Conservation (phyloP, 805 yeast genomes). For the Metschnikowia chrysomelidarum region DNA sequence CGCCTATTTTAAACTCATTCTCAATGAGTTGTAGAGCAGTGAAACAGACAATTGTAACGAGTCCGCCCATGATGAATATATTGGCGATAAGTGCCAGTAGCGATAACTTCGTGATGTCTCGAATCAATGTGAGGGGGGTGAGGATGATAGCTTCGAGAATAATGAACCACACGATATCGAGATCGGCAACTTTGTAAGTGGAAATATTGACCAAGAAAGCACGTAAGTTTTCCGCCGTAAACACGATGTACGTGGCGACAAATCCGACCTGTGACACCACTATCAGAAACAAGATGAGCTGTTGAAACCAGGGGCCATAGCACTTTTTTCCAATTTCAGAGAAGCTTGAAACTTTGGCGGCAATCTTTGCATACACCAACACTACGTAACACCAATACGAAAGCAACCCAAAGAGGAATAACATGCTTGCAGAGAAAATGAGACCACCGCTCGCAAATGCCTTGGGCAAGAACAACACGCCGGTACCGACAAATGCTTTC, state of each 20-base stretch:
- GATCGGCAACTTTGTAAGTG: constrained; percentile 37
- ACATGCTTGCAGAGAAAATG: constrained; percentile 49
- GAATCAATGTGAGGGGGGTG: constrained; percentile 65
- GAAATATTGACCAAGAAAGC: constrained; percentile 60
- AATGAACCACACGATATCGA: constrained; percentile 45
- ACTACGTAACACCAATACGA: constrained; percentile 80
- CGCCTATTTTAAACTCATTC: constrained; percentile 42
- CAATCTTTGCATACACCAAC: constrained; percentile 55
- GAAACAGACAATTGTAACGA: constrained; percentile 60
- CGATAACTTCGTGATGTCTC: constrained; percentile 76
- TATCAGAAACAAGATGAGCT: constrained; percentile 59
- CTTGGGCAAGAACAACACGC: constrained; percentile 66
- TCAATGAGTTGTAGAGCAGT: constrained; percentile 44
- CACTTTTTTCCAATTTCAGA: constrained; percentile 69
- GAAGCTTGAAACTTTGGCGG: constrained; percentile 68
- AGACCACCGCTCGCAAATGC: constrained; percentile 76
- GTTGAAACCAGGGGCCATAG: constrained; percentile 66
- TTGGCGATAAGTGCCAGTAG: constrained; percentile 72
- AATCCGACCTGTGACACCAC: constrained; percentile 76
- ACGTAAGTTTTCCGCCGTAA: constrained; percentile 67
- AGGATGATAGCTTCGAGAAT: constrained; percentile 54
- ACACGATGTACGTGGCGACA: constrained; percentile 77
- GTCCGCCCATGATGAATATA: constrained; percentile 62
- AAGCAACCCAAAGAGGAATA: constrained; percentile 61
- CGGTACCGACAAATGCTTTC: constrained; percentile 78